phyloP scores from a whole-genome alignment of 169 alveolate genomes.

The Eimeria acervulina region DNA sequence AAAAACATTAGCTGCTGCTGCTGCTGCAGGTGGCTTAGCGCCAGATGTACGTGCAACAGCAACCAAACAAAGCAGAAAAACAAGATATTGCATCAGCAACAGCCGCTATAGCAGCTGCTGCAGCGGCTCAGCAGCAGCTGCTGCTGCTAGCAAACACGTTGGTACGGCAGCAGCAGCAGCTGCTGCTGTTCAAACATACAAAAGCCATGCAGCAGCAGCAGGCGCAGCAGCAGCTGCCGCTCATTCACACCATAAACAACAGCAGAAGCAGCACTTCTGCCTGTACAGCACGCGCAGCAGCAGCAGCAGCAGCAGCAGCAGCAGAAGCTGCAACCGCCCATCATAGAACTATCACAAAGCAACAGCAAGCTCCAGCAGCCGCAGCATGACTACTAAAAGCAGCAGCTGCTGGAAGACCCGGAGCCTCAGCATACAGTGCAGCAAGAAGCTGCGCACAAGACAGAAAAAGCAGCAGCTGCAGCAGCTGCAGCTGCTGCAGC shows the following conservation, averaged over 20 bases:
- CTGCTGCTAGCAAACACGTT: not conserved
- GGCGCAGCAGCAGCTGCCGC: slow-evolving; percentile 6
- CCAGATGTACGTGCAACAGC: not conserved
- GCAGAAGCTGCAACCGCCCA: not conserved
- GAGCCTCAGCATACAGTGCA: not conserved
- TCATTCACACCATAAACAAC: not conserved
- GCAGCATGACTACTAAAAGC: not conserved
- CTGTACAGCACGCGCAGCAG: not conserved
- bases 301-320: not conserved
- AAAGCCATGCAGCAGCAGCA: not conserved
- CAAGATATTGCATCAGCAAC: not conserved
- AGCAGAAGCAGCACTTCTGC: slow-evolving; percentile 13
- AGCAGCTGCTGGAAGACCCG: not conserved
- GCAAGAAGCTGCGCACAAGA: not conserved
- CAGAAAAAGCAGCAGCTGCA: not conserved
- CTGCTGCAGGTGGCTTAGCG: not conserved
- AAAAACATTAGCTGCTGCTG: slow-evolving; percentile 9
- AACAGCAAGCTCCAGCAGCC: slow-evolving; percentile 1
- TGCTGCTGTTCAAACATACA: not conserved
- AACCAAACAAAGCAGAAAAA: not conserved
- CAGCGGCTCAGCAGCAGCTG: not conserved
- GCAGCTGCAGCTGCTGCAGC: not conserved
- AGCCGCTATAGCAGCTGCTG: no score
- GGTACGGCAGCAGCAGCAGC: slow-evolving; percentile 15
- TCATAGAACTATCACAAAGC: not conserved